Percentiles rank a stretch among this genome's conserved stretches.
Conservation (phyloP, 169 alveolate genomes). For the Cyclospora cayetanensis region DNA sequence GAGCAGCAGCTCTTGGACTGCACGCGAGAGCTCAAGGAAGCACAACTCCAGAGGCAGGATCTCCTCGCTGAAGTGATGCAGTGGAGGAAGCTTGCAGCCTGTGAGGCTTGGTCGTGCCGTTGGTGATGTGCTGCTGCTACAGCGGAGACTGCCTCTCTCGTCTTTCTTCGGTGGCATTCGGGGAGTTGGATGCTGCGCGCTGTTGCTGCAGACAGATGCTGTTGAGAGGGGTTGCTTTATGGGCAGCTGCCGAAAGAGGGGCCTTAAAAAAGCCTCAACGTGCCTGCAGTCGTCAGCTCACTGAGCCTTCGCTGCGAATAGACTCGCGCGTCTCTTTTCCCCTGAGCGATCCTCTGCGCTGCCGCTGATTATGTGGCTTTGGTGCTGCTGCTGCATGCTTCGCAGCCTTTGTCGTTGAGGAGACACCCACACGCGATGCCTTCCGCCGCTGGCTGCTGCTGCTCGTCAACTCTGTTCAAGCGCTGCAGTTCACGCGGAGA, state of each 20-base stretch:
- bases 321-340: too few relatives aligned
- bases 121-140: not conserved
- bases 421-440: slow-evolving; percentile 23
- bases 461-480: slow-evolving; percentile 4
- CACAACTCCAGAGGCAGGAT: not conserved
- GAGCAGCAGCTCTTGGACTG: not conserved
- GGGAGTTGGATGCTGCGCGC: not conserved
- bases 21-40: not conserved
- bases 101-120: not conserved
- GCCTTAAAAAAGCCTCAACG: too few relatives aligned
- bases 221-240: too few relatives aligned
- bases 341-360: too few relatives aligned
- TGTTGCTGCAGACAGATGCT: too few relatives aligned
- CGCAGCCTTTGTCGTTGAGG: slow-evolving; percentile 33
- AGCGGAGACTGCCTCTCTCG: not conserved
- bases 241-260: too few relatives aligned
- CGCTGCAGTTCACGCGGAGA: not conserved
- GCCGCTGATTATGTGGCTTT: not conserved
- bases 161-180: not conserved
- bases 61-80: not conserved
- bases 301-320: too few relatives aligned
- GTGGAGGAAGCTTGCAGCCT: slow-evolving; percentile 24
- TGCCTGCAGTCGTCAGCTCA: too few relatives aligned
- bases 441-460: slow-evolving; percentile 44
- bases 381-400: not conserved